Conservation (phyloP, 225 moss, liverwort and hornwort species). For the Sphagnum tenellum region DNA sequence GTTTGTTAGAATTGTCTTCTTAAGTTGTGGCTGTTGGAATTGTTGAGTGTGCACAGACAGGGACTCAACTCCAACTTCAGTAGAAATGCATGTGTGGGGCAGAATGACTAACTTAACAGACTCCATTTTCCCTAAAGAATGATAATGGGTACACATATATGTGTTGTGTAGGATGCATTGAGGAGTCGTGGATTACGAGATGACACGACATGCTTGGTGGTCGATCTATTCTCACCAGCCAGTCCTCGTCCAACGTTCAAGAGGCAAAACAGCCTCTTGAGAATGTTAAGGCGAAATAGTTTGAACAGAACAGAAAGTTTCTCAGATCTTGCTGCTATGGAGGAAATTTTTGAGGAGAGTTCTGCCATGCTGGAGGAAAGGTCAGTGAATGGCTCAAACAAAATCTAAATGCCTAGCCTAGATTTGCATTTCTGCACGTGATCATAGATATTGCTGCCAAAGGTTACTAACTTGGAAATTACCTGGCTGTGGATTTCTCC, state of each 20-base stretch:
- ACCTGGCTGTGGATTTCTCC: background rate
- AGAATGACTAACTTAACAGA: background rate
- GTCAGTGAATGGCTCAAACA: constrained; percentile 11
- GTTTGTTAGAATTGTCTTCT: too few relatives aligned
- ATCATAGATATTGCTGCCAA: too few relatives aligned
- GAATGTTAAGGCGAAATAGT: constrained; percentile 19
- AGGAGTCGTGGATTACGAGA: constrained; percentile 60
- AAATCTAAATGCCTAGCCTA: too few relatives aligned
- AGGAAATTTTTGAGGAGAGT: constrained; percentile 72
- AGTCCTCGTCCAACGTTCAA: constrained; percentile 21
- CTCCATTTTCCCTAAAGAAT: background rate
- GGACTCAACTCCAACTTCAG: background rate
- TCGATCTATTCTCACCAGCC: constrained; percentile 58
- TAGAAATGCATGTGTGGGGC: background rate
- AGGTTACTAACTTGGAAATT: too few relatives aligned
- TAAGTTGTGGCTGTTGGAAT: too few relatives aligned
- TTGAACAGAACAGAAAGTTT: constrained; percentile 10
- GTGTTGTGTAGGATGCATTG: constrained; percentile 37
- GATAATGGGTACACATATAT: too few relatives aligned
- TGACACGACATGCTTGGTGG: constrained; percentile 78
- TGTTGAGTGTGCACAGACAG: background rate
- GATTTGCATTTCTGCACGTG: too few relatives aligned
- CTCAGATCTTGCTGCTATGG: constrained; percentile 21
- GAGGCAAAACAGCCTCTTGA: constrained; percentile 32
- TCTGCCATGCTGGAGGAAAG: constrained; percentile 60